A percentile compares a stretch with the other conserved stretches of the same genome.
Conservation (phyloP, 2,329 filamentous ascomycete species). For the Botrytis deweyae region DNA sequence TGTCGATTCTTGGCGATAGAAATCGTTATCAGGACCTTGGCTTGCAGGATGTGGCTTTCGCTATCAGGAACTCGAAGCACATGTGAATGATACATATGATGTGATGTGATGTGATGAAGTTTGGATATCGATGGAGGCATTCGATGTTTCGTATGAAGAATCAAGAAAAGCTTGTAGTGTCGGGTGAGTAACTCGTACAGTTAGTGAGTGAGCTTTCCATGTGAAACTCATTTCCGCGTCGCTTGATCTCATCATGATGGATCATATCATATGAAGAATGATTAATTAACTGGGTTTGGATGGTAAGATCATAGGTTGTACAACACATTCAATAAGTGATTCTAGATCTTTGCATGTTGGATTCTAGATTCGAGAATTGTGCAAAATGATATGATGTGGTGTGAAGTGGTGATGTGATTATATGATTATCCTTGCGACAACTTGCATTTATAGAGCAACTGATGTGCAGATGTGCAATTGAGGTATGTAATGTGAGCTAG, state of each 20-base stretch:
- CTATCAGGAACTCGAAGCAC: not conserved
- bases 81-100: not conserved
- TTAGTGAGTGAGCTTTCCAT: not conserved
- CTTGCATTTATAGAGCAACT: not conserved
- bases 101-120: too few species aligned
- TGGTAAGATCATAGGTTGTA: not conserved
- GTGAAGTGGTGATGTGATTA: not conserved
- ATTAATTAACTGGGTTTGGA: not conserved
- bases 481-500: not conserved
- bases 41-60: constrained; percentile 2
- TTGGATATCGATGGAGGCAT: not conserved
- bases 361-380: not conserved
- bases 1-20: not conserved
- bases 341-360: not conserved
- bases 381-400: not conserved
- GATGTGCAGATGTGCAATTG: not conserved
- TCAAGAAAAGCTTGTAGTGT: not conserved
- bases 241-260: not conserved
- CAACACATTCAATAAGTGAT: not conserved
- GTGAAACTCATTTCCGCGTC: not conserved
- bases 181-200: not conserved
- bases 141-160: not conserved
- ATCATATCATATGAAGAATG: not conserved
- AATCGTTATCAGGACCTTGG: not conserved
- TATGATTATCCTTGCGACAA: not conserved